Evolutionary conservation across 306 rosid species (phyloP), one percentile per base, ranked within the genome.

Genomic region (Vigna trinervia): DNA sequence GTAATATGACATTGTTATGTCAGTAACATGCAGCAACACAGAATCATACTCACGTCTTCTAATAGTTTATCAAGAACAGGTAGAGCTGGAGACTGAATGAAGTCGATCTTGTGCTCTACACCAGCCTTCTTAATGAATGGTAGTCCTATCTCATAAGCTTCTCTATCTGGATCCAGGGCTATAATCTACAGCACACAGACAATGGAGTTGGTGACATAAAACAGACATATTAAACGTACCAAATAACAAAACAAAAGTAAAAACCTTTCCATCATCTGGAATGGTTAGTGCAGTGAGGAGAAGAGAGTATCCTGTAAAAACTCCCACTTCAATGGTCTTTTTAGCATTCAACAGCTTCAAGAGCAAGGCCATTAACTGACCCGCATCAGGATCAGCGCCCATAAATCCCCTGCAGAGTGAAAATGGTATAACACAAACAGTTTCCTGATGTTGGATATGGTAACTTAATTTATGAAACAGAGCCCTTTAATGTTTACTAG

Each of bases 301-400:
- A 81, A 87, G 90, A 69, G 93, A 87, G 78, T 91, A 89, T 69
- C 93, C 92, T 1, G 92, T 89, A 48, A 82, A 91, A 39, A 87
- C 93, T 60, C 93, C 96, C 7, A 89, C 70, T 76, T 87, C 89
- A 75, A 89, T 87, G 0, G 91, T 89, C 70, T 51, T 82, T 58
- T 82, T 79, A 32, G 88, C 86, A 78, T 71, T 82, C 26, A 75
- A 1, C 5, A 85, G 60, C 78, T 85, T 68, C 73, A 82, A 64
- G 20, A 85, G 59, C 47, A 78, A 3, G 11, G 80, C 68, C 47
- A 85, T 70, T 6, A 78, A 60, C 58, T 85, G 82, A 13, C 88
- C 79, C 6, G 78, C 82, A 79, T 82, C 82, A 0, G 88, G 88
- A 34, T 86, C 79, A 11, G 82, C 8, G 2, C 80, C 77, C 80